Conservation (phyloP, 495 filamentous ascomycete genomes). For the Friedmanniomyces endolithicus region DNA sequence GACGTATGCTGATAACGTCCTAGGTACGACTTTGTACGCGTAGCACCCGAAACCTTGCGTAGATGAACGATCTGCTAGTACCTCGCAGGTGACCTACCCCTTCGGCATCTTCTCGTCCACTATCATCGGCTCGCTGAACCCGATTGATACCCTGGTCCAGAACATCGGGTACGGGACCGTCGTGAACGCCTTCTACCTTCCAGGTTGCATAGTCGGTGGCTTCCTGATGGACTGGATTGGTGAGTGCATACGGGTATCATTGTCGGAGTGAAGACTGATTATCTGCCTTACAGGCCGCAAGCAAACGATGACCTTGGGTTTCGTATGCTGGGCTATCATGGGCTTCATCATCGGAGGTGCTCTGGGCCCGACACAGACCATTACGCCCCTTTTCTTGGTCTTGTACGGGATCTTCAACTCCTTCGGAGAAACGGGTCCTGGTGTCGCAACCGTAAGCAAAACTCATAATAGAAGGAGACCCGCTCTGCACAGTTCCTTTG, state of each 20-base stretch:
- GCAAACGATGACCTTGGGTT: conserved; percentile 10
- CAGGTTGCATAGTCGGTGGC: conserved; percentile 37
- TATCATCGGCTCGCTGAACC: conserved; percentile 24
- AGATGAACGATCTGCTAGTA: neutral
- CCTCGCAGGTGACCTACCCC: conserved; percentile 22
- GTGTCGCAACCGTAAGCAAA: conserved; percentile 27
- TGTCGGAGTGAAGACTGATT: conserved; percentile 37
- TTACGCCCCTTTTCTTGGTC: conserved; percentile 40
- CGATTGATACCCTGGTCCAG: conserved; percentile 33
- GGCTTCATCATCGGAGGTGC: conserved; percentile 40
- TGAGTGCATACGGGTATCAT: conserved; percentile 26
- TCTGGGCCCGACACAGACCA: conserved; percentile 31
- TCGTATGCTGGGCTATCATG: conserved; percentile 26
- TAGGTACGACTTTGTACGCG: conserved; percentile 31
- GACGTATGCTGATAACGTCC: no score
- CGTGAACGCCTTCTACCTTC: conserved; percentile 40
- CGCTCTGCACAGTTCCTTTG: conserved; percentile 26
- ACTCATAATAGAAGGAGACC: no score
- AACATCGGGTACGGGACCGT: conserved; percentile 38
- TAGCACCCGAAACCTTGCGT: neutral
- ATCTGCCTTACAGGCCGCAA: conserved; percentile 4
- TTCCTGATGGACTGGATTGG: conserved; percentile 39
- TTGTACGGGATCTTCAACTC: conserved; percentile 41
- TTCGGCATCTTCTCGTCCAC: conserved; percentile 33
- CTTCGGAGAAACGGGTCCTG: conserved; percentile 39